Evolutionary conservation across 495 filamentous ascomycete species (phyloP).

Genomic region (Podospora anserina): DNA sequence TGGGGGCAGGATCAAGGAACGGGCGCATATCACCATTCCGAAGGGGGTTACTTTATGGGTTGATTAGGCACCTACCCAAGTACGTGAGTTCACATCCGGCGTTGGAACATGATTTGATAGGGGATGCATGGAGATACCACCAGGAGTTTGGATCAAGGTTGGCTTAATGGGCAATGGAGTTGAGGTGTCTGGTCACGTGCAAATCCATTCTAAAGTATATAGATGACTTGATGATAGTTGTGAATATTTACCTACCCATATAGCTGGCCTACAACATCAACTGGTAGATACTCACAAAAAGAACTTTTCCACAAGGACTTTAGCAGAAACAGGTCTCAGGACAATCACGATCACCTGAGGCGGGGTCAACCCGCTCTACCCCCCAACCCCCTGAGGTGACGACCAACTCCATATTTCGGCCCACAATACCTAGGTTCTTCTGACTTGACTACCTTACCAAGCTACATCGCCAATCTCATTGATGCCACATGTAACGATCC

Average conservation of each 20-base stretch:
- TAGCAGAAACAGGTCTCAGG: background rate
- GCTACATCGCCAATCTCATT: background rate
- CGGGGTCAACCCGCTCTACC: background rate
- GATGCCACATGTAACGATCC: background rate
- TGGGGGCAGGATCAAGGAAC: background rate
- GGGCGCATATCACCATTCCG: background rate
- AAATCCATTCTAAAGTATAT: too few relatives aligned
- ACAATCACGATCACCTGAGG: background rate
- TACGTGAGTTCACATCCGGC: background rate
- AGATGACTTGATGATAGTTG: too few relatives aligned
- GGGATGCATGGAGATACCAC: background rate
- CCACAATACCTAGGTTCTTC: too few relatives aligned
- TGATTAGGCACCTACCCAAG: background rate
- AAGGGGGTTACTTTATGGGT: slow-evolving; percentile 4
- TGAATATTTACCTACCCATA: too few relatives aligned
- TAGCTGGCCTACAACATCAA: too few relatives aligned
- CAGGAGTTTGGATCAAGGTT: background rate
- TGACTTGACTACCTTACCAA: too few relatives aligned
- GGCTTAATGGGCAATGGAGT: background rate
- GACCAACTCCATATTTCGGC: background rate
- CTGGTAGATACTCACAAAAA: too few relatives aligned
- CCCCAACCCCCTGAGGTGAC: background rate
- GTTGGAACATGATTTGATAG: background rate
- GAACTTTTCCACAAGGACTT: too few relatives aligned
- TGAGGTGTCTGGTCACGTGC: too few relatives aligned